Conservation (phyloP, 768 basidiomycete species). For the Chalciporus chontae region DNA sequence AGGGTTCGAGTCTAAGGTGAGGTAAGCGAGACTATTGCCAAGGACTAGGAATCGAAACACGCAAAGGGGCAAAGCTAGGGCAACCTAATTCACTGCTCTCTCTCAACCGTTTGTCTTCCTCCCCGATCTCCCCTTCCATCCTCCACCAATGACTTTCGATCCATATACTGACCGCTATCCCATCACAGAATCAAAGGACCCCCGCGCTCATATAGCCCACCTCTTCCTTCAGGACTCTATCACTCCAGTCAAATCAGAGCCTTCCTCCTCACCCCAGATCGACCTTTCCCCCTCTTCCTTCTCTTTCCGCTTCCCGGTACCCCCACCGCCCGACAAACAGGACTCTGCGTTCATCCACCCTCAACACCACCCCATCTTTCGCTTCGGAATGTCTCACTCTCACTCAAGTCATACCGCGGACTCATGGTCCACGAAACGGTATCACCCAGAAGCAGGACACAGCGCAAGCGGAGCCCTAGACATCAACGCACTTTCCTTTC, state of each 20-base stretch:
- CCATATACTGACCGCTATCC: slow-evolving; percentile 17
- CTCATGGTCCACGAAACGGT: slow-evolving; percentile 22
- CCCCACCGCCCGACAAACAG: background rate
- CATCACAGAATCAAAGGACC: slow-evolving; percentile 10
- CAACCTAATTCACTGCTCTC: background rate
- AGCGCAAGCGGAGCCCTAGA: slow-evolving; percentile 20
- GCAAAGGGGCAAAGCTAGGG: slow-evolving; percentile 9
- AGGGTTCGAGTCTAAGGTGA: slow-evolving; percentile 9
- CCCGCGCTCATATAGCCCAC: background rate
- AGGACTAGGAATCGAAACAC: background rate
- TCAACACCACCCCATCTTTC: slow-evolving; percentile 12
- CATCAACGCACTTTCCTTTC: slow-evolving; percentile 40
- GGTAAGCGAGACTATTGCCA: slow-evolving; percentile 9
- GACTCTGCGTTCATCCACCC: background rate
- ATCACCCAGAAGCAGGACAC: slow-evolving; percentile 7
- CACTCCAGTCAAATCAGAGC: slow-evolving; percentile 30
- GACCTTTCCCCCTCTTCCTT: slow-evolving; percentile 26
- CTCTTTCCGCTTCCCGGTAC: slow-evolving; percentile 21
- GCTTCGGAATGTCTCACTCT: slow-evolving; percentile 28
- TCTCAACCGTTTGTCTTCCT: background rate
- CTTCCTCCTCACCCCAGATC: slow-evolving; percentile 19
- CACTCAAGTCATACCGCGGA: slow-evolving; percentile 11
- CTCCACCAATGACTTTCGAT: slow-evolving; percentile 19
- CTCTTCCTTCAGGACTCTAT: background rate
- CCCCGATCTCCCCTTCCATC: background rate